Base-by-base conservation (phyloP, 192 early-diverging fungal genomes). In the Phlyctochytrium bullatum region DNA sequence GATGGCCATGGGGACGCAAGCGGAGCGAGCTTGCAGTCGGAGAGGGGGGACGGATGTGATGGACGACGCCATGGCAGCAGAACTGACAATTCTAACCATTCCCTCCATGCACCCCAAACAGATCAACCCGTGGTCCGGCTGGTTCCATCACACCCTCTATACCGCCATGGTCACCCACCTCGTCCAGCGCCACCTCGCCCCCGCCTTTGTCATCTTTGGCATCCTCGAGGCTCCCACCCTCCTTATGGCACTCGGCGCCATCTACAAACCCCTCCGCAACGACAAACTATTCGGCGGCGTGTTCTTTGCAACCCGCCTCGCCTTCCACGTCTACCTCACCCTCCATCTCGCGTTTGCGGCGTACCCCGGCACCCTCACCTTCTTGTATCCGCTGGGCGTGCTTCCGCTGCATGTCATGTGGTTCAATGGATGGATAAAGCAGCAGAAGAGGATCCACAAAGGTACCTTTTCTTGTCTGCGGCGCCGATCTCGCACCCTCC, bases 81-180 rank as follows among this genome's bases (percentile, higher is more conserved):
- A 14, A 20, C 20, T 47, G 6, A 14, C 40, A 57, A 57, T 57
- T 10, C 54, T 57, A 6, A 57, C 27, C 25, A 25, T 14, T 33
- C 12, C 34, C 20, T 1, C 20, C 40, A 20, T 14, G 20, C 34
- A 35, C 17, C 34, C 1, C 29, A 72, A 77, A 6, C 78, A 77
- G 3, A 87, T 89, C 29, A 76, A 73, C 27, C 20, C 72, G 1
- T 47, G 87, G 35, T 84, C 79, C 6, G 88, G 86, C 6, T 89
- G 82, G 68, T 78, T 88, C 33, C 88, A 89, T 68, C 88, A 89
- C 64, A 78, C 75, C n/a, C 65, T 80, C 35, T 89, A 86, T 58
- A 20, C 80, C 4, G 67, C 73, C 66, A 61, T 80, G 20, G 68
- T 76, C 27, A 65, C 73, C 0, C 64, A 78, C 17, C 72, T 87